Base-by-base conservation (phyloP, 164 flowering plant genomes). In the Macadamia integrifolia region DNA sequence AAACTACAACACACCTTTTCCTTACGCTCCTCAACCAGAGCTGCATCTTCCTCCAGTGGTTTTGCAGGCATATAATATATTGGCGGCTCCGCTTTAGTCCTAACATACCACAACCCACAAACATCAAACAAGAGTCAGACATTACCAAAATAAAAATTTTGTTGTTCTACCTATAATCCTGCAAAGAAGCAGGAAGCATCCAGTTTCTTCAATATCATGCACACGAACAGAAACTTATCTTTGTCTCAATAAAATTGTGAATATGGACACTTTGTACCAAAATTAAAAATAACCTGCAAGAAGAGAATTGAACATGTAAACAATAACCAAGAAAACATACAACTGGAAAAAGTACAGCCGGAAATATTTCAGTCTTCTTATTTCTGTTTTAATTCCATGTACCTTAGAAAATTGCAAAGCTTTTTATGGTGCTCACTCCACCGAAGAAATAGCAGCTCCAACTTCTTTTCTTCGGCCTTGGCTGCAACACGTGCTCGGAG, bases 191-290 rank as follows among this genome's bases (percentile, higher is more conserved):
- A 72, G 64, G 76, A 67, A 59, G 62, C 75, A 66, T 71, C 73
- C 64, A 70, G 79, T 76, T 77, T 78, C 80, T 81, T 84, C 80
- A 82, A 79, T 75, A 75, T 76, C 74, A 81, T 81, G 80, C 81
- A 83, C 90, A 79, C 76, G 86, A 87, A 82, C 72, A 80, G 92
- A 90, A 88, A 92, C 99, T 94, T 94, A 92, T 90, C 99, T 91
- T 91, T 75, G 89, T 79, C 85, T 82, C 86, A 81, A 90, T 82
- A 92, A 92, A 92, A 90, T 83, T 87, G 95, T 83, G 91, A 87
- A 90, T 85, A 91, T 87, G 96, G 87, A 91, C 76, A 90, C 98
- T 86, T 86, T 80, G 91, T 95, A 87, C 97, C 97, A 85, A 87
- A 90, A 87, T 76, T 84, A 90, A 88, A 94, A 89, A 85, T 92